Conservation (phyloP, 169 alveolate genomes). For the Plasmodium fragile region DNA sequence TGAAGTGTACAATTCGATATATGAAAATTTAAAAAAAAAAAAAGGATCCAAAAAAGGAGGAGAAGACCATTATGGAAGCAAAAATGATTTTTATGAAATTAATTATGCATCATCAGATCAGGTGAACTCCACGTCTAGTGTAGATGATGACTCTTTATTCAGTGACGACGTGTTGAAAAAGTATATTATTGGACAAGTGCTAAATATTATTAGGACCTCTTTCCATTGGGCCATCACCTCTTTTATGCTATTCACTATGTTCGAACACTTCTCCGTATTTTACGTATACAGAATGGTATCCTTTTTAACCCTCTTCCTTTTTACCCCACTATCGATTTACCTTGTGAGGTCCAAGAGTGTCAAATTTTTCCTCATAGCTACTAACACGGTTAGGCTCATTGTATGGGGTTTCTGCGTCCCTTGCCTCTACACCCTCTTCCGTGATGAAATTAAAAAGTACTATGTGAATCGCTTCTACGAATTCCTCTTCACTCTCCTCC, state of each 20-base stretch:
- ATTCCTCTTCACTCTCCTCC: neutral
- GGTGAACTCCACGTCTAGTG: constrained; percentile 42
- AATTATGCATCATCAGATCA: constrained; percentile 60
- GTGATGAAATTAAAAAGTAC: constrained; percentile 49
- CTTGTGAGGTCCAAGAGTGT: constrained; percentile 16
- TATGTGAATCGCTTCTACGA: constrained; percentile 22
- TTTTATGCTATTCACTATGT: constrained; percentile 32
- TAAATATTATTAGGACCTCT: constrained; percentile 57
- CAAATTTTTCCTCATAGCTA: constrained; percentile 42
- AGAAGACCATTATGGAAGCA: neutral
- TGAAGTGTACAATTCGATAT: constrained; percentile 69
- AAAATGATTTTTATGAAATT: constrained; percentile 57
- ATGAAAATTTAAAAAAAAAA: constrained; percentile 58
- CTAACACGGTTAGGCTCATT: constrained; percentile 22
- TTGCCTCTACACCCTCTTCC: constrained; percentile 6
- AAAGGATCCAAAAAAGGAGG: constrained; percentile 22
- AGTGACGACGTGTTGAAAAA: constrained; percentile 53
- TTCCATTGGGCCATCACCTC: constrained; percentile 71
- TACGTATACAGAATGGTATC: constrained; percentile 53
- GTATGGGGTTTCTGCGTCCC: constrained; percentile 64
- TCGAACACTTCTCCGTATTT: constrained; percentile 51
- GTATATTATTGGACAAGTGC: constrained; percentile 45
- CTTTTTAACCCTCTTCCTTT: constrained; percentile 26
- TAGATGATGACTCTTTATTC: constrained; percentile 50
- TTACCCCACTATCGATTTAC: constrained; percentile 58